Evolutionary conservation across 225 moss, liverwort and hornwort species (phyloP).

Genomic region (Bryoerythrophyllum caledonicum): DNA sequence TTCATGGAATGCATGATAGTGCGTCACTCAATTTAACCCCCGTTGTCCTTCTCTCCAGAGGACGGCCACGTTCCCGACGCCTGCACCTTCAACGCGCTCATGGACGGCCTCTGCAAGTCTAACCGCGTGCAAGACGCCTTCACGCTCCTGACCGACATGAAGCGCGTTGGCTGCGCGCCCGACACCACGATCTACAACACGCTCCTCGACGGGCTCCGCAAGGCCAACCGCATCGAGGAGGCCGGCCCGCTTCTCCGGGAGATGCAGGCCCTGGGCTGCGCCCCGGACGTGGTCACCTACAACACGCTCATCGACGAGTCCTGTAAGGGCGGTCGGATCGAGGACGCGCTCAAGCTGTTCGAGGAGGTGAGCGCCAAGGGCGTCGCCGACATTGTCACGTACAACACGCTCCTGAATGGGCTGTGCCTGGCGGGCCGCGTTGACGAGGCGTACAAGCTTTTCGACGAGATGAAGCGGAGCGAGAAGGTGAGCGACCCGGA

Average conservation of each 20-base stretch:
- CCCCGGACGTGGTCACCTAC: slow-evolving; percentile 68
- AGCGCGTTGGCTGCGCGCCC: slow-evolving; percentile 49
- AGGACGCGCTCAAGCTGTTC: slow-evolving; percentile 62
- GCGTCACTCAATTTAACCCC: no score
- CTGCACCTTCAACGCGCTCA: slow-evolving; percentile 52
- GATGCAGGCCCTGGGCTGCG: slow-evolving; percentile 56
- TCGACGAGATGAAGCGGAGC: slow-evolving; percentile 53
- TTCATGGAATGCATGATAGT: no score
- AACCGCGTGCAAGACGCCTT: slow-evolving; percentile 45
- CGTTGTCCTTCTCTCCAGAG: slow-evolving; percentile 30
- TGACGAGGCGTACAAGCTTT: slow-evolving; percentile 51
- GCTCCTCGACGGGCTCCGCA: slow-evolving; percentile 66
- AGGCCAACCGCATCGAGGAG: slow-evolving; percentile 49
- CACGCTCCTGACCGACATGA: slow-evolving; percentile 59
- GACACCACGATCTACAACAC: slow-evolving; percentile 60
- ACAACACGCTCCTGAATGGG: slow-evolving; percentile 61
- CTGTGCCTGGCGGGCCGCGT: slow-evolving; percentile 56
- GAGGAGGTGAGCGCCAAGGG: slow-evolving; percentile 61
- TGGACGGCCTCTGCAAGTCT: slow-evolving; percentile 53
- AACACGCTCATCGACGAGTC: slow-evolving; percentile 65
- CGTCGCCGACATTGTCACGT: slow-evolving; percentile 51
- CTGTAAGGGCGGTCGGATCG: slow-evolving; percentile 50
- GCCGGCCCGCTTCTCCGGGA: slow-evolving; percentile 50
- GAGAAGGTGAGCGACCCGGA: slow-evolving; percentile 40
- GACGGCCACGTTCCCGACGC: slow-evolving; percentile 54